Conservation (phyloP, 768 basidiomycete genomes). For the Chalciporus piperatus region DNA sequence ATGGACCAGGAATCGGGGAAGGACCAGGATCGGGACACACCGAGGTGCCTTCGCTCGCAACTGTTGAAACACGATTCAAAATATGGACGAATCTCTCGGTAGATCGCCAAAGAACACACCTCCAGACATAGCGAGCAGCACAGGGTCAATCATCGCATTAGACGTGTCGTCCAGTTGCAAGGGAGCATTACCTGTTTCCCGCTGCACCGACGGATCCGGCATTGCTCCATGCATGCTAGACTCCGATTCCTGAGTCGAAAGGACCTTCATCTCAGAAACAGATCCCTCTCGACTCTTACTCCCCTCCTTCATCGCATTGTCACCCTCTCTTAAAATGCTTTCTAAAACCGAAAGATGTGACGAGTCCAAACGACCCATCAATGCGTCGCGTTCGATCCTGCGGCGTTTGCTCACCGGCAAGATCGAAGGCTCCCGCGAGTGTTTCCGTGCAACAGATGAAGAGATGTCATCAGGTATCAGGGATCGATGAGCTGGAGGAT, state of each 20-base stretch:
- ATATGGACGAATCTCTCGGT: neutral
- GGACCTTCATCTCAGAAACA: neutral
- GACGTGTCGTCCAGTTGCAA: conserved; percentile 12
- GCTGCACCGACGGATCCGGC: neutral
- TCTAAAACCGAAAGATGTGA: conserved; percentile 36
- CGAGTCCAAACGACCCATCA: conserved; percentile 28
- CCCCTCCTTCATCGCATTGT: conserved; percentile 15
- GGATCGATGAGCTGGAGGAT: neutral
- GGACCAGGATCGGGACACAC: neutral
- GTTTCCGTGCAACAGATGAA: neutral
- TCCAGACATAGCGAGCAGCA: conserved; percentile 26
- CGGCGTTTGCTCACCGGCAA: neutral
- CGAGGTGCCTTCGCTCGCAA: neutral
- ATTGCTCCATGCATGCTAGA: no score
- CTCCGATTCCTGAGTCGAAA: neutral
- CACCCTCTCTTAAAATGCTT: conserved; percentile 31
- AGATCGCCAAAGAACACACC: neutral
- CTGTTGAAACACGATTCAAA: neutral
- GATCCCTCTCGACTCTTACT: conserved; percentile 13
- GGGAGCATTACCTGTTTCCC: neutral
- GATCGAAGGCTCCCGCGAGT: neutral
- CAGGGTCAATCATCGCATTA: conserved; percentile 31
- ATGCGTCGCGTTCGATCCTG: conserved; percentile 19
- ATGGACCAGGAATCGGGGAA: neutral
- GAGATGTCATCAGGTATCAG: neutral